phyloP scores from a whole-genome alignment of 176 grass and related monocot species.

The Sorghum bicolor region Sorghum_bicolor_NCBIv3 NC_012872.2:67468501-67469000 shows the following conservation, averaged over 20 bases:
- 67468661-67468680: not conserved
- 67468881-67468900: not conserved
- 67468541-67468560: too few relatives aligned
- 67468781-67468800: not conserved
- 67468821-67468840: not conserved
- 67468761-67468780: not conserved
- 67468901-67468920: not conserved
- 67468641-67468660: not conserved
- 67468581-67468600: not conserved
- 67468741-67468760: not conserved
- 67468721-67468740: not conserved
- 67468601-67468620: not conserved
- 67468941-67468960: not conserved
- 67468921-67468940: not conserved
- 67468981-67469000: not conserved
- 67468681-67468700: not conserved
- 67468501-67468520: too few relatives aligned
- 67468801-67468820: not conserved
- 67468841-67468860: not conserved
- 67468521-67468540: too few relatives aligned
- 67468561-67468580: not conserved
- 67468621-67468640: not conserved
- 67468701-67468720: not conserved
- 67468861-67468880: conserved; percentile 1
- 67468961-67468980: not conserved